Conservation (phyloP, 2,329 filamentous ascomycete species). For the Clarireedia monteithiana region DNA sequence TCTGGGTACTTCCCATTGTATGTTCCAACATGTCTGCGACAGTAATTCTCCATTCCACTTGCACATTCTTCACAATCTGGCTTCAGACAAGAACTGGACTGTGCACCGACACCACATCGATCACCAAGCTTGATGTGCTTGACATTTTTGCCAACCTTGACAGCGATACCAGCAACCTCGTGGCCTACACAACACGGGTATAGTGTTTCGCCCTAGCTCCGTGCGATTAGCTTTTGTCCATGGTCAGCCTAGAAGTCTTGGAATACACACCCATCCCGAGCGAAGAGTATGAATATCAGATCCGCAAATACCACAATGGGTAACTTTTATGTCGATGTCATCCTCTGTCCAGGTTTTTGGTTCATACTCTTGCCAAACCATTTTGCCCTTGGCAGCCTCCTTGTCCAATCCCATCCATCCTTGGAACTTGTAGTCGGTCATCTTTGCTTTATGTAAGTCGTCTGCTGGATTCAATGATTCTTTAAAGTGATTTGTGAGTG, state of each 20-base stretch:
- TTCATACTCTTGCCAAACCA: slow-evolving; percentile 34
- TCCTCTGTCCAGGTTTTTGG: slow-evolving; percentile 43
- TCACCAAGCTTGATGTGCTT: slow-evolving; percentile 43
- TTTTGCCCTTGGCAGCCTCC: slow-evolving; percentile 28
- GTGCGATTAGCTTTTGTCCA: too few species aligned
- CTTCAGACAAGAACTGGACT: slow-evolving; percentile 30
- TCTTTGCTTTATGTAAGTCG: slow-evolving; percentile 18
- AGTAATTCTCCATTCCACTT: slow-evolving; percentile 4
- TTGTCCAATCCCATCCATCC: slow-evolving; percentile 33
- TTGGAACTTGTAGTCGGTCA: slow-evolving; percentile 29
- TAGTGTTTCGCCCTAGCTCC: not conserved
- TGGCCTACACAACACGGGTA: slow-evolving; percentile 39
- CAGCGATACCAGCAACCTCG: slow-evolving; percentile 41
- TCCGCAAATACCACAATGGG: slow-evolving; percentile 44
- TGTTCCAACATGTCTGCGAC: not conserved
- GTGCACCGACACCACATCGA: slow-evolving; percentile 45
- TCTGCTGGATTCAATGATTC: slow-evolving; percentile 16
- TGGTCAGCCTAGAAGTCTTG: too few species aligned
- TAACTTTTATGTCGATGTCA: slow-evolving; percentile 43
- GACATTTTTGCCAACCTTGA: slow-evolving; percentile 37
- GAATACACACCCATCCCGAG: slow-evolving; percentile 23
- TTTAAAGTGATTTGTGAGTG: slow-evolving; percentile 21
- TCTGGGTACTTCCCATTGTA: slow-evolving; percentile 4
- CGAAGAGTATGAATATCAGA: slow-evolving; percentile 30
- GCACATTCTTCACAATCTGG: slow-evolving; percentile 10